These are phyloP conservation scores for Pichia insulana DNA, from an alignment of 805 yeast species.

Conservation along the genomic window DNA sequence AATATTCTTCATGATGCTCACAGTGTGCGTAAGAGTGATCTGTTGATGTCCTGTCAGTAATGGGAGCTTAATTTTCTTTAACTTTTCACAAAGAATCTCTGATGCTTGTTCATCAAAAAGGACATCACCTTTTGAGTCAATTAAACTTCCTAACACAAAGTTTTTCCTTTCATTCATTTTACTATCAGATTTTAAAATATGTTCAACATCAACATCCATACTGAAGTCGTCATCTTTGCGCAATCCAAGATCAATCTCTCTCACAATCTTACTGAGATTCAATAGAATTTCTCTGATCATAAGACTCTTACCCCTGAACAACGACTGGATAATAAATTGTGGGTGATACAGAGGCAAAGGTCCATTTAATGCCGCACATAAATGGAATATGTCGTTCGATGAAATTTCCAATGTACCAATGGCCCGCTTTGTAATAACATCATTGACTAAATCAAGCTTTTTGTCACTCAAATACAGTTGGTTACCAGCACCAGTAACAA, in stretches of 20 bases:
- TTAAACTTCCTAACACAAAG: background rate
- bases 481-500: slow-evolving; percentile 83
- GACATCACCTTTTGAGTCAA: slow-evolving; percentile 17
- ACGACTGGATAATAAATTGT: slow-evolving; percentile 67
- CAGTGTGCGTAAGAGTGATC: slow-evolving; percentile 62
- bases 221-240: slow-evolving; percentile 16
- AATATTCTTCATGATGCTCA: slow-evolving; percentile 54
- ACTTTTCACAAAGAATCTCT: slow-evolving; percentile 44
- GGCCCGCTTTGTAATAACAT: slow-evolving; percentile 42
- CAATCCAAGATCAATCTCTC: slow-evolving; percentile 40
- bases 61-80: slow-evolving; percentile 63
- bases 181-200: slow-evolving; percentile 1
- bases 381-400: slow-evolving; percentile 49
- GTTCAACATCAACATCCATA: slow-evolving; percentile 14
- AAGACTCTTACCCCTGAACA: slow-evolving; percentile 51
- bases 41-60: slow-evolving; percentile 88
- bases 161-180: background rate
- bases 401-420: slow-evolving; percentile 53
- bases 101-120: slow-evolving; percentile 27
- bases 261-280: slow-evolving; percentile 41
- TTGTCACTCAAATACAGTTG: slow-evolving; percentile 81
- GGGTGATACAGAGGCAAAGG: slow-evolving; percentile 90
- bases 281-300: slow-evolving; percentile 51
- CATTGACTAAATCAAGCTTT: slow-evolving; percentile 41
- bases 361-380: slow-evolving; percentile 76